Conservation (phyloP, 352 stramenopile species). For the Globisporangium takayamanum region DNA sequence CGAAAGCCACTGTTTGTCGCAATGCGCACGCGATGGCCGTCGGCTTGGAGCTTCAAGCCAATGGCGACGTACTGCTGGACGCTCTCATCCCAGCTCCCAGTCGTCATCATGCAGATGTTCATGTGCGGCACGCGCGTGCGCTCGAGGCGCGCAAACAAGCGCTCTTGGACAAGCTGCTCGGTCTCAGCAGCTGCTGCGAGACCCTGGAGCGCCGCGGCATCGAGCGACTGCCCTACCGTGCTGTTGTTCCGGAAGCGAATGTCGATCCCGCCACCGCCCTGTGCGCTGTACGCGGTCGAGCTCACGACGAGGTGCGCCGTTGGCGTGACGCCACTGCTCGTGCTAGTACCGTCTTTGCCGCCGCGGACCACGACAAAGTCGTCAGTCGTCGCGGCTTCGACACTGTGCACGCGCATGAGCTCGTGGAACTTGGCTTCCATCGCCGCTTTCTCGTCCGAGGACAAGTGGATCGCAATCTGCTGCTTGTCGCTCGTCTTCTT, state of each 20-base stretch:
- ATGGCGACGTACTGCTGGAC: conserved; percentile 87
- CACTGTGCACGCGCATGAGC: conserved; percentile 30
- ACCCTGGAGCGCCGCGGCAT: conserved; percentile 14
- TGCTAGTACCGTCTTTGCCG: neutral
- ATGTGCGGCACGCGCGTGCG: conserved; percentile 25
- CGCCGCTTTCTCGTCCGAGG: conserved; percentile 27
- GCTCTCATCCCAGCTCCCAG: conserved; percentile 75
- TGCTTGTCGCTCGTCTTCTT: conserved; percentile 19
- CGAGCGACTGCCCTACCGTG: conserved; percentile 17
- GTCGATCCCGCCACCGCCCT: conserved; percentile 17
- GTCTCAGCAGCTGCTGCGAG: conserved; percentile 1
- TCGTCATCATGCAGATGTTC: conserved; percentile 87
- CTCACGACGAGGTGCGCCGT: conserved; percentile 11
- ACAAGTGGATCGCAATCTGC: conserved; percentile 41
- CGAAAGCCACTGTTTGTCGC: conserved; percentile 88
- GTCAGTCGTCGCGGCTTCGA: neutral
- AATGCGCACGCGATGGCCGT: conserved; percentile 89
- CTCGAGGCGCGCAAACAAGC: conserved; percentile 16
- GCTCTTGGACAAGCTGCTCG: conserved; percentile 8
- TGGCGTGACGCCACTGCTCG: too few species aligned
- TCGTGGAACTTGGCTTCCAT: conserved; percentile 34
- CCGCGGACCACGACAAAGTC: neutral
- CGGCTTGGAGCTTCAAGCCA: conserved; percentile 68
- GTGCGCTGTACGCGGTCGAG: conserved; percentile 22
- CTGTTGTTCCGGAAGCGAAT: conserved; percentile 23